A percentile compares a stretch with the other conserved stretches of the same genome.
Evolutionary conservation across 768 basidiomycete genomes (phyloP).

Genomic region (Collybia sp.): DNA sequence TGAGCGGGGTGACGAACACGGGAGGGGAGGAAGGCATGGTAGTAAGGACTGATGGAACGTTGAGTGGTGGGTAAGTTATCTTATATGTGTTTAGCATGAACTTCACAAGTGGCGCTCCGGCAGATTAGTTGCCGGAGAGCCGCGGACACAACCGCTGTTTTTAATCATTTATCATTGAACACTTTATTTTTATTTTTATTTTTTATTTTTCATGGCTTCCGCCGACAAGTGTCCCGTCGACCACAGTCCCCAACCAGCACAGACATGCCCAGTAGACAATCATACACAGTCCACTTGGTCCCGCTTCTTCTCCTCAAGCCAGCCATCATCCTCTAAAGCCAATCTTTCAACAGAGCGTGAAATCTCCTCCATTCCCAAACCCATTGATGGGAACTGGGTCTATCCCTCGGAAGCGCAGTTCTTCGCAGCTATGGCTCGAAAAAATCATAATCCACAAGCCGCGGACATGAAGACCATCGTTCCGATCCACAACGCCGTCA

Average conservation of each 20-base stretch:
- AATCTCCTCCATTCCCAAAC: constrained; percentile 83
- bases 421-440: constrained; percentile 94
- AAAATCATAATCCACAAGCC: constrained; percentile 83
- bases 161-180: too few relatives aligned
- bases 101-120: background rate
- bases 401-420: constrained; percentile 99
- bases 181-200: too few relatives aligned
- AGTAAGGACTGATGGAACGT: constrained; percentile 5
- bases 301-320: constrained; percentile 31
- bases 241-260: constrained; percentile 30
- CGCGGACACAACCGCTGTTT: too few relatives aligned
- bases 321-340: constrained; percentile 14
- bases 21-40: constrained; percentile 64
- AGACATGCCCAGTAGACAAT: constrained; percentile 38
- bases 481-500: constrained; percentile 98
- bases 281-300: constrained; percentile 33
- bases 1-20: constrained; percentile 70
- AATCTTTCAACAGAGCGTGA: constrained; percentile 70
- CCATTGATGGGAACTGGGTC: constrained; percentile 77
- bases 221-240: constrained; percentile 51
- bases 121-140: background rate
- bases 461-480: constrained; percentile 95
- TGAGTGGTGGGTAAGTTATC: constrained; percentile 3
- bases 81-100: background rate
- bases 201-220: too few relatives aligned